These are phyloP conservation scores for Tetratostichococcus sp. DNA, from an alignment of 139 green algal genomes.

Conservation along the genomic window DNA sequence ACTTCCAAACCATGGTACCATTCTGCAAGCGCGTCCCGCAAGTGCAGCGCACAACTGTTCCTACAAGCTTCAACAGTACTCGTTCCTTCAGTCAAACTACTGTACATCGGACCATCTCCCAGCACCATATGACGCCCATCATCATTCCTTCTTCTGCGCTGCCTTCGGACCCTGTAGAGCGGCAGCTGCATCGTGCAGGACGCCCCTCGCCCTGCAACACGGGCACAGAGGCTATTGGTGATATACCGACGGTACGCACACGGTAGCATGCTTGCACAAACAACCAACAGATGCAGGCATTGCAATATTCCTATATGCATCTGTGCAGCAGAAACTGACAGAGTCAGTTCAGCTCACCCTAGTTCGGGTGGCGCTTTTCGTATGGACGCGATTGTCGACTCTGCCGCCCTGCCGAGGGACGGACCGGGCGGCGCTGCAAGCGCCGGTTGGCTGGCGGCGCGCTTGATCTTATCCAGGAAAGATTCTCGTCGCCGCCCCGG, in stretches of 20 bases:
- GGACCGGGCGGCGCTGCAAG: slow-evolving; percentile 14
- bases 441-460: slow-evolving; percentile 48
- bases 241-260: too few relatives aligned
- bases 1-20: too few relatives aligned
- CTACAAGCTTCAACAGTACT: too few relatives aligned
- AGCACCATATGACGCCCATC: too few relatives aligned
- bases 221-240: too few relatives aligned
- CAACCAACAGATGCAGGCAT: not conserved
- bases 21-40: too few relatives aligned
- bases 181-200: not conserved
- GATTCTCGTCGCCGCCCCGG: slow-evolving; percentile 6
- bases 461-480: slow-evolving; percentile 45
- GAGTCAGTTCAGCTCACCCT: too few relatives aligned
- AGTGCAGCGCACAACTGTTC: too few relatives aligned
- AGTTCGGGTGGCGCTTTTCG: not conserved
- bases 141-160: not conserved
- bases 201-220: not conserved
- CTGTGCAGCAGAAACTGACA: too few relatives aligned
- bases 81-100: too few relatives aligned
- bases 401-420: not conserved
- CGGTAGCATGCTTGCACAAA: too few relatives aligned
- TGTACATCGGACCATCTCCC: too few relatives aligned
- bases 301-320: not conserved
- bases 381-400: slow-evolving; percentile 14
- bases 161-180: not conserved